Conservation (phyloP, 2,329 filamentous ascomycete species). For the Pseudogymnoascus sp. region DNA sequence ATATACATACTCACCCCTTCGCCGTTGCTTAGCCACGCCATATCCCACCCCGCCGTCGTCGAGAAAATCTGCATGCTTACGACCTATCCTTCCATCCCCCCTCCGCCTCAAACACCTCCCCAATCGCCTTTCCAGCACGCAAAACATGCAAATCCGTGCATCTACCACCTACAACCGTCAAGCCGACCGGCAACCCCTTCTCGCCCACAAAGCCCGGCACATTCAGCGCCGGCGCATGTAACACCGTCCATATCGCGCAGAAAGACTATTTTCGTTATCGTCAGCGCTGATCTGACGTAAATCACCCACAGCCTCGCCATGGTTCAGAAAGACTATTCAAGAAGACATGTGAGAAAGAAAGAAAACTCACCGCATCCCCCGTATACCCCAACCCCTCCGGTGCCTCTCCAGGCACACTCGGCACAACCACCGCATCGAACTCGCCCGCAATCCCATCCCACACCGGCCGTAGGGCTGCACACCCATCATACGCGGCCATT, state of each 20-base stretch:
- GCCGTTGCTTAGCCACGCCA: neutral
- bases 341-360: neutral
- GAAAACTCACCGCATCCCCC: constrained; percentile 42
- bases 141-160: constrained; percentile 39
- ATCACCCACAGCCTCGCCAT: neutral
- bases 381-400: constrained; percentile 47
- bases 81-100: constrained; percentile 30
- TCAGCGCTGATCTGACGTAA: neutral
- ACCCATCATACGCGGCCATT: constrained; percentile 47
- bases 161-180: constrained; percentile 43
- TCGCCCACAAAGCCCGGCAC: constrained; percentile 54
- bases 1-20: neutral
- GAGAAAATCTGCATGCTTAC: neutral
- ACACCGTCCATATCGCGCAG: constrained; percentile 27
- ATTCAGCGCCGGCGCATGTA: constrained; percentile 59
- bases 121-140: constrained; percentile 35
- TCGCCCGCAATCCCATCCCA: constrained; percentile 44
- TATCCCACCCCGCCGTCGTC: neutral
- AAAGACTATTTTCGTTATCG: constrained; percentile 17
- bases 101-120: constrained; percentile 33
- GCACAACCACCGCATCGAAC: constrained; percentile 51
- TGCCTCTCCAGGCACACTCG: constrained; percentile 53
- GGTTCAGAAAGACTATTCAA: neutral
- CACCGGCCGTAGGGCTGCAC: constrained; percentile 45
- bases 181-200: constrained; percentile 52